Evolutionary conservation across 1,284 basidiomycete species (phyloP).

Genomic region (Chiua sp.): DNA sequence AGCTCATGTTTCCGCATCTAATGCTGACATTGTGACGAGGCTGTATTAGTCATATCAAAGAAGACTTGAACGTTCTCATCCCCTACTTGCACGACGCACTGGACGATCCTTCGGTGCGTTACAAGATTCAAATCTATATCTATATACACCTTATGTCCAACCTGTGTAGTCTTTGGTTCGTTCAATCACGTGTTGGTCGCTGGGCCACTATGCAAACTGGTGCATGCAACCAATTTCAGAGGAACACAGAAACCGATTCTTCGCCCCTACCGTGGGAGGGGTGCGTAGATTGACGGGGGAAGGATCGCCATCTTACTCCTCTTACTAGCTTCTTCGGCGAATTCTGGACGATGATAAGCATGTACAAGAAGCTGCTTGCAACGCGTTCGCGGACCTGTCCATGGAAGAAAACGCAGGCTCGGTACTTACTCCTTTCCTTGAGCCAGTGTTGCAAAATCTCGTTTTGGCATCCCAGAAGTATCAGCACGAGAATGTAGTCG

Average conservation of each 20-base stretch:
- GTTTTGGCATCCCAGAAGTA: constrained; percentile 98
- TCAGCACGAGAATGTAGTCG: constrained; percentile 99
- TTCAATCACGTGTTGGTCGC: constrained; percentile 99
- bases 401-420: constrained; percentile 96
- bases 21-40: constrained; percentile 54
- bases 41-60: constrained; percentile 95
- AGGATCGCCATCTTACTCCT: constrained; percentile 14
- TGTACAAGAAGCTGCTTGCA: constrained; percentile 99
- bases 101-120: constrained; percentile 84
- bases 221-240: constrained; percentile 82
- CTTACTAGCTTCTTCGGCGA: constrained; percentile 58
- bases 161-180: constrained; percentile 85
- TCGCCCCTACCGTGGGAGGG: constrained; percentile 97
- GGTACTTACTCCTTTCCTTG: constrained; percentile 91
- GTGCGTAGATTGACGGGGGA: constrained; percentile 56
- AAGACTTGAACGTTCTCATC: constrained; percentile 90
- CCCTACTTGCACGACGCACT: constrained; percentile 93
- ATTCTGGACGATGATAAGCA: constrained; percentile 98
- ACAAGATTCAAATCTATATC: not conserved
- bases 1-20: not conserved
- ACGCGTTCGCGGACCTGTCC: constrained; percentile 95
- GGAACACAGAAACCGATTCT: constrained; percentile 90
- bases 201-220: constrained; percentile 99
- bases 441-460: constrained; percentile 93
- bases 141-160: not conserved